Evolutionary conservation across 176 grass and related monocot species (phyloP).

Genomic region (Hordeum marinum): DNA sequence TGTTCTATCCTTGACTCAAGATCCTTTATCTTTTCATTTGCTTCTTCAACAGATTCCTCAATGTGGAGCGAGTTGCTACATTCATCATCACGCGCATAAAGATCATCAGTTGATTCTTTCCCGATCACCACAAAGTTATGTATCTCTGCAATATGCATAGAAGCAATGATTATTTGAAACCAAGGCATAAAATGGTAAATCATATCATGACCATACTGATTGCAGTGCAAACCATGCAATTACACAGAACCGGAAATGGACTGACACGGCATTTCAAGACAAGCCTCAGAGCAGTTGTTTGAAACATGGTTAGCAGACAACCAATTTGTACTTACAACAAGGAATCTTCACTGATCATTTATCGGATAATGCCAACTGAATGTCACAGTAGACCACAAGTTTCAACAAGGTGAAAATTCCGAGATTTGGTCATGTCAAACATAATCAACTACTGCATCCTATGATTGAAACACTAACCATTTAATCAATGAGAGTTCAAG

Average conservation of each 20-base stretch:
- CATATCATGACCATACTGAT: not conserved
- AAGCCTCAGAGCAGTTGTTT: not conserved
- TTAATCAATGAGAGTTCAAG: not conserved
- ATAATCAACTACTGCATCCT: not conserved
- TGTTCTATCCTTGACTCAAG: slow-evolving; percentile 38
- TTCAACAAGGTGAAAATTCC: not conserved
- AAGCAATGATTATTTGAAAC: slow-evolving; percentile 3
- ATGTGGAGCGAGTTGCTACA: slow-evolving; percentile 21
- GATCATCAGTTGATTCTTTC: slow-evolving; percentile 27
- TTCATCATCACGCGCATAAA: slow-evolving; percentile 31
- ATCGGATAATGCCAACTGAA: not conserved
- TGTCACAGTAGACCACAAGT: not conserved
- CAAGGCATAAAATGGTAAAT: not conserved
- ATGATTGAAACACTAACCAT: not conserved
- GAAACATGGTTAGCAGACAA: not conserved
- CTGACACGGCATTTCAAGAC: not conserved
- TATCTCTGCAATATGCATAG: slow-evolving; percentile 51
- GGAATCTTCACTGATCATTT: not conserved
- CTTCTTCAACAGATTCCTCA: slow-evolving; percentile 25
- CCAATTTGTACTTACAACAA: not conserved
- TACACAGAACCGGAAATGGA: not conserved
- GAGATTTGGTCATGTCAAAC: not conserved
- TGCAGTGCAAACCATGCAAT: not conserved
- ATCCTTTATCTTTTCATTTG: slow-evolving; percentile 31
- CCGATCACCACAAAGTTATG: slow-evolving; percentile 34